phyloP scores from a whole-genome alignment of 2,329 filamentous ascomycete species.

The Fusarium keratoplasticum region DNA sequence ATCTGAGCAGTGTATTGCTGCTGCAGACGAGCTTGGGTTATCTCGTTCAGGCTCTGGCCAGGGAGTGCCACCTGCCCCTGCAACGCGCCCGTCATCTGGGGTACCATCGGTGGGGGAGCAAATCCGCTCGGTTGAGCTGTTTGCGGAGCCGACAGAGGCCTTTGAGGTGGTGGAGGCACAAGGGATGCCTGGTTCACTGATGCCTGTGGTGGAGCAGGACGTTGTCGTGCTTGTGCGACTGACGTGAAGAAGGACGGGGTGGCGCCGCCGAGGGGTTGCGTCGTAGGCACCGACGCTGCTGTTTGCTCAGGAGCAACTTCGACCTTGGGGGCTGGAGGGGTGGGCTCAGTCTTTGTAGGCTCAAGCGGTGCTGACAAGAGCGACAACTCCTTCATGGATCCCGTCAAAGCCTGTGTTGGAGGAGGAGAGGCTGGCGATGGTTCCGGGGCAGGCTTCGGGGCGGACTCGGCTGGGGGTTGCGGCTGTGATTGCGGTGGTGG shows the following conservation, averaged over 20 bases:
- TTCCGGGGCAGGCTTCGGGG: constrained; percentile 40
- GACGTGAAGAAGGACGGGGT: constrained; percentile 68
- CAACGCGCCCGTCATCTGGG: constrained; percentile 82
- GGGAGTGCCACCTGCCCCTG: constrained; percentile 74
- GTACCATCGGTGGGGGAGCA: constrained; percentile 78
- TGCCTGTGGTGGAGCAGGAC: constrained; percentile 44
- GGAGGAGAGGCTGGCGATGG: constrained; percentile 36
- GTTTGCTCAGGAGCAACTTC: constrained; percentile 37
- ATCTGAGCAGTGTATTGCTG: constrained; percentile 67
- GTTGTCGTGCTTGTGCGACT: constrained; percentile 59
- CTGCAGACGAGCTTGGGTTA: constrained; percentile 75
- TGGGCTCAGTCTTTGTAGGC: constrained; percentile 57
- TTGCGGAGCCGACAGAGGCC: constrained; percentile 89
- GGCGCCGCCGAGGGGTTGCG: constrained; percentile 64
- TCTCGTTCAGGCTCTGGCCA: constrained; percentile 81
- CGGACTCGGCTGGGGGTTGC: constrained; percentile 21
- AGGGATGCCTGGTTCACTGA: constrained; percentile 71
- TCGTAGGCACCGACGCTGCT: constrained; percentile 49
- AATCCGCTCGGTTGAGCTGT: constrained; percentile 81
- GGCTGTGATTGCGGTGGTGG: constrained; percentile 35
- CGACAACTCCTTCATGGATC: constrained; percentile 72
- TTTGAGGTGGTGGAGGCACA: constrained; percentile 79
- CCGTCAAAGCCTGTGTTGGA: constrained; percentile 68
- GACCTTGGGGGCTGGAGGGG: constrained; percentile 40
- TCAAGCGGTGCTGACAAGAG: constrained; percentile 65